Base-by-base conservation (phyloP, 257 asterid species). In the Solanum corneliomulleri region DNA sequence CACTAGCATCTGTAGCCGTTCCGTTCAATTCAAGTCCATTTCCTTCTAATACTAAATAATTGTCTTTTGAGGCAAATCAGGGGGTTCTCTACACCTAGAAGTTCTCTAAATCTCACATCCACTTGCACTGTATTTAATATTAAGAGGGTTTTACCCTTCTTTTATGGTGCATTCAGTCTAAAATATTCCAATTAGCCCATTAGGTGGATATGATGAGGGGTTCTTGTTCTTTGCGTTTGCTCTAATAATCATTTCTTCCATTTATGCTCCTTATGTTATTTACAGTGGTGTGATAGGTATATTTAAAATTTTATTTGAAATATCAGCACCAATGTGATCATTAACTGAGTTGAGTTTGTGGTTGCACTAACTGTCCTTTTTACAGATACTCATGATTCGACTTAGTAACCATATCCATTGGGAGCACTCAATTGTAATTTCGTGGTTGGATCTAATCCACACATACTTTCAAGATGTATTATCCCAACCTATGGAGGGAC, bases 321-420 rank as follows among this genome's bases (percentile, higher is more conserved):
- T 39, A 74, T 25, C 60, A 76, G 60, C 83, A n/a, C 83, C 35
- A 13, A 76, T 76, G 83, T 7, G 23, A n/a, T 42, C 60, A 76
- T 42, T 25, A 81, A 81, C 85, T 47, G 85, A 29, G 29, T 29
- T 29, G 85, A 29, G 69, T 49, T 81, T 81, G 85, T 29, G 20
- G 69, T 47, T 81, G 69, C 85, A 47, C n/a, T 29, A 80, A 47
- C 29, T 49, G 21, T 81, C 42, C 31, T 5, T 29, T 81, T 49
- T 78, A 86, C 94, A 96, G 99, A 92, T 95, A 91, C 92, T 97
- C 78, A 91, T 96, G 94, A 83, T 92, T 88, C 94, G 93, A 94
- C 95, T 95, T 88, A 92, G 93, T 90, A 88, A 88, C 18, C 87
- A 78, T 42, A 86, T 88, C 85, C 85, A 70, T 78, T 82, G 91